Percentiles rank a stretch among this genome's conserved stretches.
These are phyloP conservation scores for Pyrenula massariospora DNA, from an alignment of 495 filamentous ascomycete species.

Conservation along the genomic window DNA sequence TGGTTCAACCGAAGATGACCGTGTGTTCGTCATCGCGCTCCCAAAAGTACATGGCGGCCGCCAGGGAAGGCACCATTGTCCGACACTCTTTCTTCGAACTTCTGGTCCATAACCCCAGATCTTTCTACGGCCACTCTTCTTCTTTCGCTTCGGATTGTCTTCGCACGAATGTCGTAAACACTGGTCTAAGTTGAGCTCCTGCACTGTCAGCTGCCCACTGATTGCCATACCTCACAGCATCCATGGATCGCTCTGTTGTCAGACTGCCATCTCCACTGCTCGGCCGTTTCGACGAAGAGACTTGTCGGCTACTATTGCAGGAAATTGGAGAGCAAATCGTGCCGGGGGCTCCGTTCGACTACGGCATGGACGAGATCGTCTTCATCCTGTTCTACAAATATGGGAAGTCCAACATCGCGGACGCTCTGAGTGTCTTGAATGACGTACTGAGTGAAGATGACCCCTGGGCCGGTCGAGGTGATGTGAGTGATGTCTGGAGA, in stretches of 20 bases:
- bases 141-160: too few species aligned
- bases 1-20: too few species aligned
- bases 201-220: too few species aligned
- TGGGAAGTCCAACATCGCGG: neutral
- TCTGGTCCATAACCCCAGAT: too few species aligned
- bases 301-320: neutral
- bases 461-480: neutral
- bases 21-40: too few species aligned
- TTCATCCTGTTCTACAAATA: neutral
- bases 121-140: too few species aligned
- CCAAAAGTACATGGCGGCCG: too few species aligned
- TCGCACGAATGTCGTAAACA: too few species aligned
- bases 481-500: neutral
- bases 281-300: neutral
- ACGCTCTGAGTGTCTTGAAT: neutral
- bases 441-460: neutral
- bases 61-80: too few species aligned
- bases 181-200: too few species aligned
- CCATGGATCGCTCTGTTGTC: neutral
- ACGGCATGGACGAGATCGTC: neutral
- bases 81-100: too few species aligned
- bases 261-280: neutral
- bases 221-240: too few species aligned
- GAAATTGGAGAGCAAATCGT: neutral
- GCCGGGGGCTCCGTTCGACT: neutral